phyloP scores from a whole-genome alignment of 495 filamentous ascomycete species.

The Annulohypoxylon maeteangense region DNA sequence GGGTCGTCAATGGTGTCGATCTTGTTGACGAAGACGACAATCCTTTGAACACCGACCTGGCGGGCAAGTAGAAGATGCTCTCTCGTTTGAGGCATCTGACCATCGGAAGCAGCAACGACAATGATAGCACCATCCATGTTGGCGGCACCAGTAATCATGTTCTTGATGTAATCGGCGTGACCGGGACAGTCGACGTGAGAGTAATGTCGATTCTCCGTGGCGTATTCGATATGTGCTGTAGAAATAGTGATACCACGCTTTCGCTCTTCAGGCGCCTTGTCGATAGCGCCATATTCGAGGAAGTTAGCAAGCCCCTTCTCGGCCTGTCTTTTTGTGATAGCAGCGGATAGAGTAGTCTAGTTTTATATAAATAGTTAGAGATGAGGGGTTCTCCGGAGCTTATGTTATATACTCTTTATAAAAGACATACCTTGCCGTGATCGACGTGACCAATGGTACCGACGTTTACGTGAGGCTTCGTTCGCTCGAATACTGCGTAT shows the following conservation, averaged over 20 bases:
- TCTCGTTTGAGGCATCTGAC: slow-evolving; percentile 99
- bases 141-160: slow-evolving; percentile 98
- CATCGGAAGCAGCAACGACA: slow-evolving; percentile 97
- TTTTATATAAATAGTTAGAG: slow-evolving; percentile 43
- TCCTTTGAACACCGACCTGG: slow-evolving; percentile 96
- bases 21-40: slow-evolving; percentile 99
- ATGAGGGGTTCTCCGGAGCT: slow-evolving; percentile 27
- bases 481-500: slow-evolving; percentile 84
- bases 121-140: slow-evolving; percentile 99
- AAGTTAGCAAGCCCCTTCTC: slow-evolving; percentile 92
- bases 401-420: neutral
- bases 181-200: slow-evolving; percentile 99
- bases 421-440: slow-evolving; percentile 86
- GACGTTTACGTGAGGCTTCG: slow-evolving; percentile 98
- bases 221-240: slow-evolving; percentile 97
- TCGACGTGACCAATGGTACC: slow-evolving; percentile 99
- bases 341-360: slow-evolving; percentile 96
- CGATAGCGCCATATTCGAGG: slow-evolving; percentile 96
- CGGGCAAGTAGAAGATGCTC: slow-evolving; percentile 97
- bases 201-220: slow-evolving; percentile 91
- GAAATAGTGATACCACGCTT: slow-evolving; percentile 99
- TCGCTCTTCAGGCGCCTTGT: slow-evolving; percentile 98
- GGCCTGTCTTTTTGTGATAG: slow-evolving; percentile 96
- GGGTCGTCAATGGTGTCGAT: slow-evolving; percentile 94
- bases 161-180: slow-evolving; percentile 99